These are phyloP conservation scores for Musa itinerans DNA, from an alignment of 176 grass and related monocot genomes.

Conservation along the genomic window DNA sequence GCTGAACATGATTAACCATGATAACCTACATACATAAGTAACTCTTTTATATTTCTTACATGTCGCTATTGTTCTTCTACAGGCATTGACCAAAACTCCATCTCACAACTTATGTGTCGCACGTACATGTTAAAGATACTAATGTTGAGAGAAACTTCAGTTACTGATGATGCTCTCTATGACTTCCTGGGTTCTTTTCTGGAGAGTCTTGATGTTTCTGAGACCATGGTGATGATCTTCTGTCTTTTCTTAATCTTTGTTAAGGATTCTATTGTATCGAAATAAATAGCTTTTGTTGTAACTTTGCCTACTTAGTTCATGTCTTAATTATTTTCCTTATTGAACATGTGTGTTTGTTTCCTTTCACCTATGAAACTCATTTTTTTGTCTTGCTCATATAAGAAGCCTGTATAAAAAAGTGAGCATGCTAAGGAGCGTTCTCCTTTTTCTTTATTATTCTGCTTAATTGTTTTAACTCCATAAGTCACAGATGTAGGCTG, in stretches of 20 bases:
- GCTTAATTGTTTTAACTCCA: background rate
- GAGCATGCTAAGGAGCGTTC: background rate
- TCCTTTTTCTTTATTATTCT: background rate
- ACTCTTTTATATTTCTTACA: background rate
- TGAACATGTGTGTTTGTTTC: background rate
- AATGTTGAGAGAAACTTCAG: conserved; percentile 52
- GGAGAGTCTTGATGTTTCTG: conserved; percentile 66
- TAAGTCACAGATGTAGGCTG: no score
- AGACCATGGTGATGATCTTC: conserved; percentile 49
- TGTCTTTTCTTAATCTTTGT: background rate
- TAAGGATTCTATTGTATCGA: background rate
- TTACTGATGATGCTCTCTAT: conserved; percentile 41
- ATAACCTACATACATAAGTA: background rate
- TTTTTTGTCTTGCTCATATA: background rate
- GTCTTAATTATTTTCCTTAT: no score
- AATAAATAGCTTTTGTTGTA: background rate
- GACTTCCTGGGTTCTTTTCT: conserved; percentile 47
- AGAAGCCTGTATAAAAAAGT: background rate
- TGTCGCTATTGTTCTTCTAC: background rate
- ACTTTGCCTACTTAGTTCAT: no score
- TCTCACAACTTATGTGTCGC: conserved; percentile 42
- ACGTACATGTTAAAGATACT: conserved; percentile 29
- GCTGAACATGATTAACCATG: no score
- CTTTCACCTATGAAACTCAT: background rate
- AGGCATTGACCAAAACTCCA: conserved; percentile 34